Base-by-base conservation (phyloP, 306 rosid genomes). In the Cucurbita maxima region DNA sequence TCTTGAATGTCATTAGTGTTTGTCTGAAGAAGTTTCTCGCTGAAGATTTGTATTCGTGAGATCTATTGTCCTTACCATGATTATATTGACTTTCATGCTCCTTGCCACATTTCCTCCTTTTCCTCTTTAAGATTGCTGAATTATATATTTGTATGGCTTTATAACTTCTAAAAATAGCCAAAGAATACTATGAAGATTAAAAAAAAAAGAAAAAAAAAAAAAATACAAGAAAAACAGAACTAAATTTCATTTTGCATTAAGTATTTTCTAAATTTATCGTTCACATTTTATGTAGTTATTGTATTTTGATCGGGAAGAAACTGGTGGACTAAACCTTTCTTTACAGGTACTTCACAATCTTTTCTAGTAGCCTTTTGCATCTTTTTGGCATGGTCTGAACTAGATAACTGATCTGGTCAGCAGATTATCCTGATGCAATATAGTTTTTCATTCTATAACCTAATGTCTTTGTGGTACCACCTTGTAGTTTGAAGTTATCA, bases 221-320 rank as follows among this genome's bases (percentile, higher is more conserved):
- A 30, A 30, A 30, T 2, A 30, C 34, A 30, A 30, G 34, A 30
- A 30, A 73, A 50, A 51, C 59, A 72, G 69, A 68, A 63, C 77
- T 53, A 14, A 10, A 1, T 58, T 47, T 58, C 6, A 72, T 77
- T 62, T 47, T 78, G 36, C 34, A 45, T 64, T 7, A 12, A 16
- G 15, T 66, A 40, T 64, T 71, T 47, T 50, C 20, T 69, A 25
- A 47, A 8, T 14, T 14, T 69, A 6, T 58, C 45, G 20, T 71
- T 86, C 1, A 62, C 37, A 44, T 63, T 80, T 75, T 40, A 22
- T 50, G 44, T 89, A 95, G 99, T 84, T 91, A 69, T 55, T 95
- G 73, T 88, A 89, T 83, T 95, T 95, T 77, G 97, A 95, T 79
- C 96, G 77, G 77, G 99, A 88, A 74, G 96, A 84, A 75, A 89